A percentile compares a stretch with the other conserved stretches of the same genome.
Evolutionary conservation across 2,329 filamentous ascomycete species (phyloP).

Genomic region (Phyllachora maydis): DNA sequence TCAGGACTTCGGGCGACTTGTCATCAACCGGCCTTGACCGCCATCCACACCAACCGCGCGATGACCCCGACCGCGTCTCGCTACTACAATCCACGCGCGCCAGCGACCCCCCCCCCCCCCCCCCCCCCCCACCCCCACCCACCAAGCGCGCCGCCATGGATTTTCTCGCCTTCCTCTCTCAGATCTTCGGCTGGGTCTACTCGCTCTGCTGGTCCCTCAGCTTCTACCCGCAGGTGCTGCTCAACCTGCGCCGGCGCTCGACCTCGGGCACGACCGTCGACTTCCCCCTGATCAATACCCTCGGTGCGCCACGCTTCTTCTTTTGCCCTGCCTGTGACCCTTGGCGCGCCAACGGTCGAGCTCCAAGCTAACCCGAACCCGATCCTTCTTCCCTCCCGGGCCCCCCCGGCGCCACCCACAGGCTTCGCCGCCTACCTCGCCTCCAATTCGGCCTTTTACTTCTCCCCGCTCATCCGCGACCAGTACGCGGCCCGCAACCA

Average conservation of each 20-base stretch:
- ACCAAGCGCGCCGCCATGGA: constrained; percentile 4
- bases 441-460: constrained; percentile 59
- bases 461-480: constrained; percentile 51
- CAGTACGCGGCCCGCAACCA: constrained; percentile 72
- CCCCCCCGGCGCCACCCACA: constrained; percentile 4
- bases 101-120: no score
- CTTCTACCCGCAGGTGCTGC: constrained; percentile 78
- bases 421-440: constrained; percentile 59
- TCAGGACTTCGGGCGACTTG: no score
- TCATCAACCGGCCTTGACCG: no score
- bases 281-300: constrained; percentile 56
- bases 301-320: constrained; percentile 19
- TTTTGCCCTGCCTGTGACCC: neutral
- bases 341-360: neutral
- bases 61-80: no score
- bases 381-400: no score
- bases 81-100: no score
- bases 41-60: no score
- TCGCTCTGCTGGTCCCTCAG: constrained; percentile 63
- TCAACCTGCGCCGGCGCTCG: constrained; percentile 57
- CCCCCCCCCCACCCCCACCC: no score
- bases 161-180: constrained; percentile 25
- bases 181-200: constrained; percentile 56
- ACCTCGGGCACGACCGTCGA: constrained; percentile 75
- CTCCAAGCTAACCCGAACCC: no score